Evolutionary conservation across 768 basidiomycete species (phyloP), one percentile per base, ranked within the genome.

Genomic region (Macrolepiota albuminosa): DNA sequence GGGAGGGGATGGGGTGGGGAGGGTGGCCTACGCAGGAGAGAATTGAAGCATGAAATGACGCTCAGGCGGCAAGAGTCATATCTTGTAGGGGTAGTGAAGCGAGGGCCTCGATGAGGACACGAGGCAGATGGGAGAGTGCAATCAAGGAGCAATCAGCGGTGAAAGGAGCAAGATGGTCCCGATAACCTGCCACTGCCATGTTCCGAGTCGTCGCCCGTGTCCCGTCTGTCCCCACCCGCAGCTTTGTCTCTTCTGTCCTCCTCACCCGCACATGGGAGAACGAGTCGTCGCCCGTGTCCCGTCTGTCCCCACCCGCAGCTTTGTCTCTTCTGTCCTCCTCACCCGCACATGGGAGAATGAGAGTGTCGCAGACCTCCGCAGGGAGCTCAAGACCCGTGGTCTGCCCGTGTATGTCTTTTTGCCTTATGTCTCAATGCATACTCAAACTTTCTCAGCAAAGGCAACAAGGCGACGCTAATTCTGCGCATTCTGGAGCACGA

Each of bases 21-120:
- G 70, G 52, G 58, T 68, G 24, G 73, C 81, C 70, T 77, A 92
- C 91, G 89, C 85, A 72, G 91, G 91, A 64, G 89, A 91, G 73
- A 85, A 60, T 24, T 60, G 84, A 68, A 92, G 84, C 90, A 92
- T 91, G 72, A 63, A 69, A 60, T 67, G 48, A 48, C 63, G 67
- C 64, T 69, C 63, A 71, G 57, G 63, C 60, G 57, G 61, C 61
- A 70, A 71, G 63, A 67, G 57, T 68, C 70, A 71, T 66, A 64
- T 63, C 62, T 61, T 63, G 64, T 63, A 66, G 58, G 63, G 63
- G 31, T 21, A 63, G 66, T 62, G 52, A 34, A 54, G 64, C 58
- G 60, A 47, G 50, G 60, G 69, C 73, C 80, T 78, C 78, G 80
- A 81, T 76, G 72, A 70, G 67, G 73, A 79, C 84, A 86, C 84